These are phyloP conservation scores for Fusarium denticulatum DNA, from an alignment of 2,329 filamentous ascomycete genomes.

Conservation along the genomic window DNA sequence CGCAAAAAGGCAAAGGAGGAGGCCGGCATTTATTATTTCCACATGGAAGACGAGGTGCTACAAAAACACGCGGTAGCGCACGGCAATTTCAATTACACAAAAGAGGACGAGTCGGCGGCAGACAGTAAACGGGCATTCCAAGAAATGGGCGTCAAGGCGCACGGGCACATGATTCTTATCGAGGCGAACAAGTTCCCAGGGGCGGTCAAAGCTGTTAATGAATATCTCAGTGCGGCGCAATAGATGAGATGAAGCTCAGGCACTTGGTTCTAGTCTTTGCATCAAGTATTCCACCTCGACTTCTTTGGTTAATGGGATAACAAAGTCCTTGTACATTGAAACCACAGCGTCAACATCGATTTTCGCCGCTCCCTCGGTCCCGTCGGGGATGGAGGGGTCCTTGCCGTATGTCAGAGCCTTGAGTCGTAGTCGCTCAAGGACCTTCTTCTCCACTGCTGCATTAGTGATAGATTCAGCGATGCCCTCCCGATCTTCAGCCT, in stretches of 20 bases:
- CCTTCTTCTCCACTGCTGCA: slow-evolving; percentile 86
- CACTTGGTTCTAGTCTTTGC: slow-evolving; percentile 75
- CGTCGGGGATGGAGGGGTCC: slow-evolving; percentile 75
- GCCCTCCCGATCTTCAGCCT: slow-evolving; percentile 78
- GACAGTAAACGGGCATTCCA: slow-evolving; percentile 96
- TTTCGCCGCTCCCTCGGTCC: slow-evolving; percentile 71
- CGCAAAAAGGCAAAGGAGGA: slow-evolving; percentile 73
- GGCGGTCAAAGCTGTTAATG: slow-evolving; percentile 78
- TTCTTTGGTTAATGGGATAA: slow-evolving; percentile 97
- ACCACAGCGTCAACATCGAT: slow-evolving; percentile 94
- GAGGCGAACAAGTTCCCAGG: slow-evolving; percentile 79
- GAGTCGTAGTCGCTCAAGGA: slow-evolving; percentile 83
- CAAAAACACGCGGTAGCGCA: slow-evolving; percentile 77
- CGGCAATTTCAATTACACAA: slow-evolving; percentile 80
- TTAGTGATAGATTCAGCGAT: slow-evolving; percentile 94
- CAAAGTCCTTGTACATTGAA: slow-evolving; percentile 88
- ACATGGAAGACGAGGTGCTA: slow-evolving; percentile 92
- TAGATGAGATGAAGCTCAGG: slow-evolving; percentile 45
- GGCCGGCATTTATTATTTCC: slow-evolving; percentile 84
- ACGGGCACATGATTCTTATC: slow-evolving; percentile 86
- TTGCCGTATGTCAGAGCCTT: slow-evolving; percentile 96
- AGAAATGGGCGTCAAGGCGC: slow-evolving; percentile 86
- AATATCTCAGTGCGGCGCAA: slow-evolving; percentile 72
- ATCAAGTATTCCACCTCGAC: slow-evolving; percentile 99
- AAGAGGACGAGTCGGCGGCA: slow-evolving; percentile 80